Percentiles rank a stretch among this genome's conserved stretches.
phyloP scores from a whole-genome alignment of 1,284 basidiomycete genomes.

The Xanthoconium separans region DNA sequence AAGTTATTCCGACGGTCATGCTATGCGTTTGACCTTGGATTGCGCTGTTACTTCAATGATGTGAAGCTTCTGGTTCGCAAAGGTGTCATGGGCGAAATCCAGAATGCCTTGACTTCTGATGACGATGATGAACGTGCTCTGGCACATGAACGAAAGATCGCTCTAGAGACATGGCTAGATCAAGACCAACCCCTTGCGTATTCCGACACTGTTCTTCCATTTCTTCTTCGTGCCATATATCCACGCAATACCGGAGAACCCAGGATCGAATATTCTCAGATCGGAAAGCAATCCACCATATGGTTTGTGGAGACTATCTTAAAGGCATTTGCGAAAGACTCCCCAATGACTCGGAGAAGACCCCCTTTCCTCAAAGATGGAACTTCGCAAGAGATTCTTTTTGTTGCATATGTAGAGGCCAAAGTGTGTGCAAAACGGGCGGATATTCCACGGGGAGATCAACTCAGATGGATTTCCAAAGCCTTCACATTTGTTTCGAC shows the following conservation, averaged over 20 bases:
- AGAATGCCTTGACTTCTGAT: background rate
- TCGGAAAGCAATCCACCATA: background rate
- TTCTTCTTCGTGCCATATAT: background rate
- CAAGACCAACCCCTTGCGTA: background rate
- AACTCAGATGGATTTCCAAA: background rate
- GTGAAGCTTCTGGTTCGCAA: background rate
- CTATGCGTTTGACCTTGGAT: background rate
- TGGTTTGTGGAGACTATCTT: background rate
- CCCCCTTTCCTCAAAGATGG: background rate
- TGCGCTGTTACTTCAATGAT: background rate
- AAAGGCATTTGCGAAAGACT: background rate
- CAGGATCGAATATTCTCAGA: background rate
- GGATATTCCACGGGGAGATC: background rate
- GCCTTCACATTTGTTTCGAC: background rate
- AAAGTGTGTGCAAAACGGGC: background rate
- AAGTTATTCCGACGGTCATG: background rate
- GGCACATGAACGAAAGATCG: background rate
- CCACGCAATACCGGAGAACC: background rate
- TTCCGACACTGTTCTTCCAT: background rate
- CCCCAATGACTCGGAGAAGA: too few species aligned
- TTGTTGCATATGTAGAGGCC: background rate
- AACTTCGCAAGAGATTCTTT: accelerated
- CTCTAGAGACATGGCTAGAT: background rate
- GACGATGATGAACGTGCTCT: too few species aligned
- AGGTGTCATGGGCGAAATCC: background rate